A percentile compares a stretch with the other conserved stretches of the same genome.
These are phyloP conservation scores for Aspergillus terreus DNA, from an alignment of 2,329 filamentous ascomycete species.

Conservation along the genomic window DNA sequence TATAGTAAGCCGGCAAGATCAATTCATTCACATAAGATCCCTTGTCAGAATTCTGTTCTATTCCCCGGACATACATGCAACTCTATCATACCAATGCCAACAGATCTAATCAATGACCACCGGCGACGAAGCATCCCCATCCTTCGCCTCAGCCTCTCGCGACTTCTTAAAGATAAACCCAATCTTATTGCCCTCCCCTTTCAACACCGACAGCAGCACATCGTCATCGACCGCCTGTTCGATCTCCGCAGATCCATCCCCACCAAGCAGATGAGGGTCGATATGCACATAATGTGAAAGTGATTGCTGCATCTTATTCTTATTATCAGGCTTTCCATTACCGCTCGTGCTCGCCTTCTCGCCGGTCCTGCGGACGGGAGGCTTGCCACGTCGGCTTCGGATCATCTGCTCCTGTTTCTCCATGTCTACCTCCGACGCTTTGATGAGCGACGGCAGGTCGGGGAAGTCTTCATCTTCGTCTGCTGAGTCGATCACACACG, in stretches of 20 bases:
- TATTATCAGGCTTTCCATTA: slow-evolving; percentile 6
- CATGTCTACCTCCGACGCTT: slow-evolving; percentile 39
- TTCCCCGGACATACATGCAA: neutral
- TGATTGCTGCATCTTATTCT: slow-evolving; percentile 40
- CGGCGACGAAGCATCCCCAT: neutral
- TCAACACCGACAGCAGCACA: slow-evolving; percentile 32
- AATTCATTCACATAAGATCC: no score
- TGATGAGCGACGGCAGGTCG: slow-evolving; percentile 31
- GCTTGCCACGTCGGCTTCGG: neutral
- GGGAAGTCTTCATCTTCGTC: slow-evolving; percentile 25
- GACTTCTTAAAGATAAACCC: slow-evolving; percentile 40
- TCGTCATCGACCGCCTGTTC: slow-evolving; percentile 29
- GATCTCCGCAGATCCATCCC: slow-evolving; percentile 16
- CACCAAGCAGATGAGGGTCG: slow-evolving; percentile 31
- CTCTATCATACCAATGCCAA: neutral
- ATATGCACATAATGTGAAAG: slow-evolving; percentile 44
- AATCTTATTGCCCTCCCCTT: slow-evolving; percentile 37
- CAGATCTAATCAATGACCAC: slow-evolving; percentile 1
- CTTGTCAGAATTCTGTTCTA: no score
- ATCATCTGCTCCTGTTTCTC: slow-evolving; percentile 32
- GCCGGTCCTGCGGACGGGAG: neutral
- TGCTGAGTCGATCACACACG: slow-evolving; percentile 6
- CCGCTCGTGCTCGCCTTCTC: neutral
- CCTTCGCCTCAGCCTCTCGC: slow-evolving; percentile 18
- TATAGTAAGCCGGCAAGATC: no score